Evolutionary conservation across 768 basidiomycete species (phyloP), one percentile per base, ranked within the genome.

Genomic region (Leccinellum luteum): DNA sequence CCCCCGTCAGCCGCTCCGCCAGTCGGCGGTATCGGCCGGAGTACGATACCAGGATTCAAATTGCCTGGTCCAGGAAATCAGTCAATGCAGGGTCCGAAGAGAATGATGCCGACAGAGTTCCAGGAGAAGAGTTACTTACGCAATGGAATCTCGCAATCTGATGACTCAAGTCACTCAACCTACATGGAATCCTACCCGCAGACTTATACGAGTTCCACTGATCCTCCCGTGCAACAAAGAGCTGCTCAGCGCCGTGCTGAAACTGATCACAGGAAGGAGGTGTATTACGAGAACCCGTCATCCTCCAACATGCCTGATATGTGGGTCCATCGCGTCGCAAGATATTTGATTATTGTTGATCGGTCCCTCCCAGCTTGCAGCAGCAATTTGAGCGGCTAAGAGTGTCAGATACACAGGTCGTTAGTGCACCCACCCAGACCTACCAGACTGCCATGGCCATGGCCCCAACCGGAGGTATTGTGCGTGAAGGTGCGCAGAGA

Each of bases 1-100:
- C 84, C 80, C 21, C 75, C 77, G 69, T 62, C 69, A 19, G n/a
- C 58, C 10, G 52, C 60, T 30, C 74, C 64, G 31, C 38, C 65
- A 15, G 55, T 60, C 2, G 64, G 62, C 15, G 57, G 63, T 23
- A 34, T 35, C 8, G 17, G 35, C 35, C 35, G 35, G 35, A 35
- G 35, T 38, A 38, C 35, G 17, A 38, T 38, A n/a, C 17, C 17
- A 38, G n/a, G n/a, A n/a, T n/a, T n/a, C n/a, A n/a, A n/a, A n/a
- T n/a, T n/a, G n/a, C n/a, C n/a, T n/a, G n/a, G n/a, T n/a, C n/a
- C n/a, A n/a, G 8, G 35, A 38, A 38, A 38, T 38, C 35, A 38
- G 17, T 17, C 35, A 38, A n/a, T n/a, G 35, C 6, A 17, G 17
- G 35, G 35, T n/a, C 35, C 17, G 17, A 17, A 17, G 35, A 38